phyloP scores from a whole-genome alignment of 805 yeast genomes.

The Tetrapisispora fleetii region DNA sequence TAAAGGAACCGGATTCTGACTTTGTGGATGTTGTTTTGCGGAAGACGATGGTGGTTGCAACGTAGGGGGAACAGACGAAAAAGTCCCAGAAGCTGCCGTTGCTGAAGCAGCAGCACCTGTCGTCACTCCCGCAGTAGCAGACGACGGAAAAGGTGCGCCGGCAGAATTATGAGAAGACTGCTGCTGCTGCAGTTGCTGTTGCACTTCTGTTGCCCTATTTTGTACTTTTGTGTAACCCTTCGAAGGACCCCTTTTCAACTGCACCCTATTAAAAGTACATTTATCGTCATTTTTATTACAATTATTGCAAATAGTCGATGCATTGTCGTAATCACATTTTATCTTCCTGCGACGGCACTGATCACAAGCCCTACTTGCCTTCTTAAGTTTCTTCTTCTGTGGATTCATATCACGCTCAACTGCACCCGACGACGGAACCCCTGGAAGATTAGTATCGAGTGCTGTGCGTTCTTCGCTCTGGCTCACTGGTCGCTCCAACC shows the following conservation, averaged over 20 bases:
- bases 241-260: constrained; percentile 70
- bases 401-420: neutral
- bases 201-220: neutral
- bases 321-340: constrained; percentile 54
- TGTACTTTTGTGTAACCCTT: constrained; percentile 49
- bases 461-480: too few relatives aligned
- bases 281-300: constrained; percentile 50
- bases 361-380: constrained; percentile 76
- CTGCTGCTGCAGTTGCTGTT: neutral
- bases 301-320: constrained; percentile 38
- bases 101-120: too few relatives aligned
- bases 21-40: neutral
- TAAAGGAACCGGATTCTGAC: constrained; percentile 13
- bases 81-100: too few relatives aligned
- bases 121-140: too few relatives aligned
- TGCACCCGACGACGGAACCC: too few relatives aligned
- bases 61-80: neutral
- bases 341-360: constrained; percentile 67
- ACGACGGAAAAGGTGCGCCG: too few relatives aligned
- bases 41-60: neutral
- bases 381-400: constrained; percentile 17
- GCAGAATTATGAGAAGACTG: too few relatives aligned
- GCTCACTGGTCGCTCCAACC: too few relatives aligned
- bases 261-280: constrained; percentile 63
- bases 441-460: too few relatives aligned